Percentiles rank a stretch among this genome's conserved stretches.
Conservation (phyloP, 208 protist genomes). For the Leishmania major region DNA sequence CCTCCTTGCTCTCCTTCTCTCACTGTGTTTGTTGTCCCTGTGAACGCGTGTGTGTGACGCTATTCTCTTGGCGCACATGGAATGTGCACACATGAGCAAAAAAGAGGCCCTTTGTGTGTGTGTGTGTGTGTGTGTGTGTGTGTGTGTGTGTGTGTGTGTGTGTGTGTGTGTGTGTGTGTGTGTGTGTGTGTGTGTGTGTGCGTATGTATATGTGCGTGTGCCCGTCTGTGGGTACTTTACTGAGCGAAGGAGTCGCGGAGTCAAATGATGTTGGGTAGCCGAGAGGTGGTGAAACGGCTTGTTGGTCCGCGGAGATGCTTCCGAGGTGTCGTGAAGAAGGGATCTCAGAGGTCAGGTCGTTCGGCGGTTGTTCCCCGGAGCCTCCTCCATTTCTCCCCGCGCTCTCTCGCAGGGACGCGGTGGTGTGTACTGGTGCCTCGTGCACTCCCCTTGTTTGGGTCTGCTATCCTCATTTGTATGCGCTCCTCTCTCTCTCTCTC, state of each 20-base stretch:
- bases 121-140: neutral
- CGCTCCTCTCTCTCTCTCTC: neutral
- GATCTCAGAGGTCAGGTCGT: neutral
- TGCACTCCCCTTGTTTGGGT: neutral
- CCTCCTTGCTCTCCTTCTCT: neutral
- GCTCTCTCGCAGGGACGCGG: neutral
- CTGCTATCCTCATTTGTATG: neutral
- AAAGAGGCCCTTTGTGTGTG: too few species aligned
- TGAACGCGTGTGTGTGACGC: neutral
- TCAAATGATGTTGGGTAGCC: neutral
- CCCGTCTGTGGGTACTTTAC: neutral
- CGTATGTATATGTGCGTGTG: slow-evolving; percentile 13
- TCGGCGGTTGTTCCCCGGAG: neutral
- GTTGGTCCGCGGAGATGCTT: neutral
- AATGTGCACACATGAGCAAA: neutral
- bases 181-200: neutral
- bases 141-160: slow-evolving; percentile 3
- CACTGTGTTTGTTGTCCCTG: neutral
- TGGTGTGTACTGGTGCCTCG: neutral
- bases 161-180: neutral
- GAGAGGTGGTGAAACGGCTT: neutral
- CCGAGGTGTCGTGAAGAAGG: neutral
- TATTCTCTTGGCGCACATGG: slow-evolving; percentile 5
- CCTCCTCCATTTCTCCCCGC: neutral
- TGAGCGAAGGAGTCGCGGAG: neutral